Base-by-base conservation (phyloP, 2,329 filamentous ascomycete genomes). In the Ophioceras dolichostomum region DNA sequence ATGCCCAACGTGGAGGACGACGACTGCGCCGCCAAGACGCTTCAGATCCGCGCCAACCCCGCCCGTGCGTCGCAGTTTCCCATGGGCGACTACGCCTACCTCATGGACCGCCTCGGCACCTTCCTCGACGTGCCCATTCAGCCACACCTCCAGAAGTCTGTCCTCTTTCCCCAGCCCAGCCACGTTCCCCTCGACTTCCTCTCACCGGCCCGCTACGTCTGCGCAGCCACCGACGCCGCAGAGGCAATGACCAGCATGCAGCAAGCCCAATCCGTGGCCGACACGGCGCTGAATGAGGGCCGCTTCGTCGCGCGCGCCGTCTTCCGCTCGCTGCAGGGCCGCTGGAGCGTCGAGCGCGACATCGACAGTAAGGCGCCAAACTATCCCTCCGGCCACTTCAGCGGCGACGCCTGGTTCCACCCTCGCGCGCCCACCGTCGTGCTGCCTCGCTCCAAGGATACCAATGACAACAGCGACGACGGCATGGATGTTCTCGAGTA, bases 51-150 rank as follows among this genome's bases (percentile, higher is more conserved):
- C 10, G 49, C 49, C 17, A 67, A 70, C 46, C 65, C 57, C 9
- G 68, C 62, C 5, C 67, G 62, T 5, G 58, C 59, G 46, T 80
- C 54, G 42, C 85, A 91, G 47, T 91, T 87, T 47, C 85, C 83
- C 27, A 88, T 89, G 79, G 79, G 78, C 9, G 85, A 93, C 55
- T 89, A 88, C 53, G 57, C 76, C 7, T 88, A 77, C 42, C 58
- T 89, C 10, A 79, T 89, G 67, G 76, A 86, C 45, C 73, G 81
- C 10, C 76, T 88, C 41, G 65, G 76, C 10, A 54, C 65, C 2
- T 70, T 75, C 0, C 60, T 85, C 3, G 65, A 60, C 1, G 62
- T 86, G 8, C 54, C 49, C 21, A 67, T 59, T 21, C 51, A 45
- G 13, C 51, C 45, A n/a, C 49, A 57, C 1, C 57, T 57, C 13